phyloP scores from a whole-genome alignment of 1,284 basidiomycete genomes.

The Waitea zeae region DNA sequence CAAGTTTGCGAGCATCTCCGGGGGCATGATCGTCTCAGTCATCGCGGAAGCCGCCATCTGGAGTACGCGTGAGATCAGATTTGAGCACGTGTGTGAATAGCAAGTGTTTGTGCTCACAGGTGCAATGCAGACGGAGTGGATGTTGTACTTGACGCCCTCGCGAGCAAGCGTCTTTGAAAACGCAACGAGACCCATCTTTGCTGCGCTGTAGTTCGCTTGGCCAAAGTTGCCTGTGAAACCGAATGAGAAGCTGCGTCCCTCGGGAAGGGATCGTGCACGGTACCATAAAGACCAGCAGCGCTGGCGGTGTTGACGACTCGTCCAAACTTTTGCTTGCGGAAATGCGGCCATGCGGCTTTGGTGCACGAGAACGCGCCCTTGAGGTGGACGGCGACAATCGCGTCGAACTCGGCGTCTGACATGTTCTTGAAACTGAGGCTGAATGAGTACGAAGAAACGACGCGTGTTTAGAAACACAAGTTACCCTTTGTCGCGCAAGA shows the following conservation, averaged over 20 bases:
- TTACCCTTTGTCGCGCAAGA: constrained; percentile 71
- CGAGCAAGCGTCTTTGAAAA: constrained; percentile 88
- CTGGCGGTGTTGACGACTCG: constrained; percentile 88
- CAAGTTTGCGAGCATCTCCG: constrained; percentile 87
- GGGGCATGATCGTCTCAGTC: constrained; percentile 92
- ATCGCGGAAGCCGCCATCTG: constrained; percentile 87
- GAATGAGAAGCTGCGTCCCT: neutral
- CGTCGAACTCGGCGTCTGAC: constrained; percentile 80
- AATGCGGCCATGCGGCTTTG: constrained; percentile 92
- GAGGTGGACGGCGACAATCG: constrained; percentile 79
- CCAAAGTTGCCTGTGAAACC: constrained; percentile 72
- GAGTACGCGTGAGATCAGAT: constrained; percentile 4
- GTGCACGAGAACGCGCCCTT: constrained; percentile 93
- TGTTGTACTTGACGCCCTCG: constrained; percentile 89
- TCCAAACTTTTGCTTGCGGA: constrained; percentile 90
- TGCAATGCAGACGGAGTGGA: constrained; percentile 77
- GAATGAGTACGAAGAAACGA: neutral
- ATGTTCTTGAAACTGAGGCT: constrained; percentile 73
- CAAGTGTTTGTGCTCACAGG: constrained; percentile 40
- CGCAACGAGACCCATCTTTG: constrained; percentile 79
- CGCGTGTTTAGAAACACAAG: constrained; percentile 10
- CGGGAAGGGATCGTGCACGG: constrained; percentile 6
- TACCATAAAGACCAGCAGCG: constrained; percentile 73
- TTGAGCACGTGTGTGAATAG: neutral
- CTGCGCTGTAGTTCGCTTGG: constrained; percentile 86